Evolutionary conservation across 2,329 filamentous ascomycete genomes (phyloP), one percentile per base, ranked within the genome.

Genomic region (Metarhizium album): DNA sequence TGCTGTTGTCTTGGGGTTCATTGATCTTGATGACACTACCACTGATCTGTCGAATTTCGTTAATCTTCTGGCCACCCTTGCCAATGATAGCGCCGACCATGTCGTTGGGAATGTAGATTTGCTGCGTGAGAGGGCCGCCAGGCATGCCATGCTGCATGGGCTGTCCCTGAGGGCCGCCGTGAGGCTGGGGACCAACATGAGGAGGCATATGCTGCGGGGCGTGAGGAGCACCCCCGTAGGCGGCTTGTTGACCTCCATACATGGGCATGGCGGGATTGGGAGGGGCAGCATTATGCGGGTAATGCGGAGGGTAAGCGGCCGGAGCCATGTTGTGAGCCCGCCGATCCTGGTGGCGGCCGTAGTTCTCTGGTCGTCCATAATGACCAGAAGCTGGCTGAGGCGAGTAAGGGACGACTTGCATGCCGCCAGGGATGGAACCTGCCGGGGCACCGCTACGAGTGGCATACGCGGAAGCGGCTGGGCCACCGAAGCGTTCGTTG

Each of bases 21-120:
- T 98, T 97, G 76, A 98, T 98, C 76, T 98, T 98, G 70, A 98
- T 97, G 45, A 98, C 90, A 71, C 91, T 97, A 59, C 91, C 93
- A 67, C 87, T 94, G 61, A 98, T 83, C 68, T 96, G 90, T 59
- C 93, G 84, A 58, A 98, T 98, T 71, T 98, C 93, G 66, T 98
- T 98, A 77, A 98, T 98, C 80, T 98, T 98, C 51, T 90, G 87
- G 57, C 93, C 93, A 55, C 93, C 93, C 73, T 98, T 98, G 63
- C 93, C 93, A 61, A 98, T 98, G 62, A 98, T 98, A 51, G 93
- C 93, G 56, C 93, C 93, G 49, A 98, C 93, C 93, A 98, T 97
- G 64, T 98, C 93, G 66, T 98, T 98, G 52, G 93, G 93, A 61
- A 98, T 98, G 72, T 87, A 98, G 59, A 98, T 98, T 70, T 98